Evolutionary conservation across 805 yeast species (phyloP), one percentile per base, ranked within the genome.

Genomic region (Ogataea parapolymorpha): DNA sequence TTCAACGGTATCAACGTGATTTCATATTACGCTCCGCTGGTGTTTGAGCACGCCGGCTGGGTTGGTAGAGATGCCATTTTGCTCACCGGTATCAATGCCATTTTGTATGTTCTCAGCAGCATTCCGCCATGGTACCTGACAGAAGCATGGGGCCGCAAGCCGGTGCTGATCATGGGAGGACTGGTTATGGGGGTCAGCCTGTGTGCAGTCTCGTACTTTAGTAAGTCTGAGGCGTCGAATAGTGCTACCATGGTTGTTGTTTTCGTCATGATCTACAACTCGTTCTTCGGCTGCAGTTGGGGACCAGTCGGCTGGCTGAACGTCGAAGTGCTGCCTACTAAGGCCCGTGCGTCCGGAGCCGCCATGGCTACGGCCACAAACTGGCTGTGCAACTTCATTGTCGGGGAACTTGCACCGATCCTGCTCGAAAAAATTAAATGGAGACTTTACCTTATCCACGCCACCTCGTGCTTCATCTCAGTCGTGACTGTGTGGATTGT

Each of bases 21-120:
- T 40, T 82, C 95, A 1, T 90, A 90, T 64, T 89, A 89, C 66
- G 96, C 96, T 2, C 96, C 96, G 2, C 67, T 90, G 63, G 95
- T 89, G 35, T 90, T 89, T 63, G 96, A 90, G 61, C 85, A 85
- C 53, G 96, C 96, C 3, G 97, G 97, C 20, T 90, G 96, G 96
- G 64, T 74, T 6, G 96, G 96, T 18, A 71, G 95, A 45, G 77
- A 79, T 50, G 96, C 96, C 3, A 79, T 89, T 47, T 72, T 88
- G 48, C 85, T 89, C 95, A 87, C 97, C 0, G 97, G 97, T 16
- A 72, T 85, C 43, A 82, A 83, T 53, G 73, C 79, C 5, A 46
- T 82, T 10, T 67, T 82, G 25, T 82, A 83, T 40, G 37, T 63
- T 4, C 17, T 52, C 5, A 75, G 87, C 33, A 87, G 96, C 0